phyloP scores from a whole-genome alignment of 106 monocot genomes.

The Acanthochlamys bracteata region DNA sequence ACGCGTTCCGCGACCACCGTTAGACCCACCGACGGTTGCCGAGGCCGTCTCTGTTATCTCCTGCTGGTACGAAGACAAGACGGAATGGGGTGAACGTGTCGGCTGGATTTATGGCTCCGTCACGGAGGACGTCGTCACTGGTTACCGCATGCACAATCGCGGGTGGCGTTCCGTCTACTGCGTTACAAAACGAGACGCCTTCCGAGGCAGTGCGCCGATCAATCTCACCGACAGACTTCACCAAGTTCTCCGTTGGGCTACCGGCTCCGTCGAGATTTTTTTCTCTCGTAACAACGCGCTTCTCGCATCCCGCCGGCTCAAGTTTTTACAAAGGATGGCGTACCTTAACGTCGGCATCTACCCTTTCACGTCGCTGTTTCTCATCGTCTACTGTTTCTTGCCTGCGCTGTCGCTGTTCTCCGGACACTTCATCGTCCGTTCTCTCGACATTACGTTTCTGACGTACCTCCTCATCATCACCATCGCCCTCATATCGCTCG shows the following conservation, averaged over 20 bases:
- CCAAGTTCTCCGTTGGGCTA: constrained; percentile 93
- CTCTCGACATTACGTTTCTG: constrained; percentile 62
- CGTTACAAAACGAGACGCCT: constrained; percentile 77
- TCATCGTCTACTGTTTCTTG: constrained; percentile 82
- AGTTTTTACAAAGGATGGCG: constrained; percentile 65
- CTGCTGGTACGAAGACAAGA: constrained; percentile 92
- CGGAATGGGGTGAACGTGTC: constrained; percentile 76
- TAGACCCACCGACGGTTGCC: constrained; percentile 56
- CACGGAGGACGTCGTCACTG: constrained; percentile 85
- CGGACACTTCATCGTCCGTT: constrained; percentile 75
- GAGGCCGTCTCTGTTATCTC: constrained; percentile 89
- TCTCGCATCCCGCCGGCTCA: constrained; percentile 47
- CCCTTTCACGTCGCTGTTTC: constrained; percentile 91
- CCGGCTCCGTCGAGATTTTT: constrained; percentile 89
- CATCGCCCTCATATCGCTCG: constrained; percentile 50
- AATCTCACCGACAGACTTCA: constrained; percentile 85
- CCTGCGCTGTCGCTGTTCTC: constrained; percentile 88
- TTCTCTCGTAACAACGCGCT: constrained; percentile 86
- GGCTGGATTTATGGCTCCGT: constrained; percentile 94
- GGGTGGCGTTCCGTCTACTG: constrained; percentile 84
- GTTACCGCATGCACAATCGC: constrained; percentile 86
- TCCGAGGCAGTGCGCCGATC: constrained; percentile 77
- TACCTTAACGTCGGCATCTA: constrained; percentile 92
- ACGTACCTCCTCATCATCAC: constrained; percentile 73
- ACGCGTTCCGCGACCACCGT: constrained; percentile 35